Base-by-base conservation (phyloP, 345 rosid species). In the Citrus maxima region DNA sequence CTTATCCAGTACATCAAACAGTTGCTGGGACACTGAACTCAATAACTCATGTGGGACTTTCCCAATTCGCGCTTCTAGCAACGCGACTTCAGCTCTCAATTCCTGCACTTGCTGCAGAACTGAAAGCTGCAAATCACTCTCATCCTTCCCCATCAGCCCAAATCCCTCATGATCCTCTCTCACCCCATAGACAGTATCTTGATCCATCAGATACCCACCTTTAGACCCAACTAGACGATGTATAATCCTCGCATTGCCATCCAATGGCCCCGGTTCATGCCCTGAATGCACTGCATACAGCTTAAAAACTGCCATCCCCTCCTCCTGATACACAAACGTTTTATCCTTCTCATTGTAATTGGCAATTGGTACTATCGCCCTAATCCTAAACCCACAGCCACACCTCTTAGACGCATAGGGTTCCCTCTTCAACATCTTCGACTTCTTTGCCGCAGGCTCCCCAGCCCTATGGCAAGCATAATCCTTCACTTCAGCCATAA, bases 401-500 rank as follows among this genome's bases (percentile, higher is more conserved):
- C 98, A 96, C 79, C 98, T 89, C 87, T 96, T 96, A 0, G 99
- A 96, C 3, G 92, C 98, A 86, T 96, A 96, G 7, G 98, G 98
- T 84, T 96, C 99, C 85, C 99, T 94, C 89, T 94, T 96, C 89
- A 94, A 76, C 84, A 94, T 86, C 90, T 86, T 91, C 1, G 99
- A 90, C 87, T 90, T 96, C 92, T 94, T 94, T 0, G 90, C 87
- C 0, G 84, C 91, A 4, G 98, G 99, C 85, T 96, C 97, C 24
- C 99, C 98, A 25, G 99, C 99, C 84, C 99, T 88, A 55, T 96
- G 99, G 79, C 99, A 96, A n/a, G 99, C 99, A 85, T 96, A 96
- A 87, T 96, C 99, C 86, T 94, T 96, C 70, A 96, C 99, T 87
- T 96, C 99, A 0, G 99, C 99, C 98, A 96, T 94, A 81, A 96